phyloP scores from a whole-genome alignment of 352 stramenopile genomes.

The Pythium vanterpoolii region DNA sequence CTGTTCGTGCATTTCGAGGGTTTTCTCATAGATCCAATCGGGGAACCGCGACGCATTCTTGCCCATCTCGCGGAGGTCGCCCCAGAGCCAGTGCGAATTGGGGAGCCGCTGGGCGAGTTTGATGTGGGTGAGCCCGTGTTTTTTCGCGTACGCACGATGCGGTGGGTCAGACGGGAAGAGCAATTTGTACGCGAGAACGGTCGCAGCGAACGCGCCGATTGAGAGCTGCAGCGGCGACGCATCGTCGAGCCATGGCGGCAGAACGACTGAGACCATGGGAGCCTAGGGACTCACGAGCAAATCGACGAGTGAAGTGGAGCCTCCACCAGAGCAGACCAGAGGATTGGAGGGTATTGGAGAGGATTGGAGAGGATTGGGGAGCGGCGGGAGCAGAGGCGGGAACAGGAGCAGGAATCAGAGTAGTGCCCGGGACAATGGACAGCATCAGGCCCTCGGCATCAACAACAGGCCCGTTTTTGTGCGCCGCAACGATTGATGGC shows the following conservation, averaged over 20 bases:
- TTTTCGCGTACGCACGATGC: constrained; percentile 3
- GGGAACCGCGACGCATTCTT: constrained; percentile 12
- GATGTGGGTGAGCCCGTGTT: neutral
- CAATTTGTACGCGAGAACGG: constrained; percentile 19
- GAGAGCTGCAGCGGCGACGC: constrained; percentile 1
- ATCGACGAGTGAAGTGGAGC: neutral
- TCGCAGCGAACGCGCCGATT: neutral
- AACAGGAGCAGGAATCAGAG: too few relatives aligned
- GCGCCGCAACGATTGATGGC: too few relatives aligned
- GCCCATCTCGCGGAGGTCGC: constrained; percentile 5
- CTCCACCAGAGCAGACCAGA: too few relatives aligned
- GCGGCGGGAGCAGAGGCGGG: too few relatives aligned
- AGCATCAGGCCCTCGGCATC: too few relatives aligned
- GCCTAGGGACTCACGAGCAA: neutral
- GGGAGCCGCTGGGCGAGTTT: constrained; percentile 2
- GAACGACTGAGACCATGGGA: constrained; percentile 6
- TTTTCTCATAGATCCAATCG: constrained; percentile 17
- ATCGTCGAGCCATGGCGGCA: neutral
- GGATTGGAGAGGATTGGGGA: too few relatives aligned
- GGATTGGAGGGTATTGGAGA: neutral
- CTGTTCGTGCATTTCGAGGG: neutral
- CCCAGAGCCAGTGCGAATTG: neutral
- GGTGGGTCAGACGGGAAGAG: neutral
- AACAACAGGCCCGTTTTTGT: too few relatives aligned
- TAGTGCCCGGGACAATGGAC: too few relatives aligned